Percentiles rank a stretch among this genome's conserved stretches.
These are phyloP conservation scores for Cornus kousa DNA, from an alignment of 148 eudicot genomes.

Conservation along the genomic window DNA sequence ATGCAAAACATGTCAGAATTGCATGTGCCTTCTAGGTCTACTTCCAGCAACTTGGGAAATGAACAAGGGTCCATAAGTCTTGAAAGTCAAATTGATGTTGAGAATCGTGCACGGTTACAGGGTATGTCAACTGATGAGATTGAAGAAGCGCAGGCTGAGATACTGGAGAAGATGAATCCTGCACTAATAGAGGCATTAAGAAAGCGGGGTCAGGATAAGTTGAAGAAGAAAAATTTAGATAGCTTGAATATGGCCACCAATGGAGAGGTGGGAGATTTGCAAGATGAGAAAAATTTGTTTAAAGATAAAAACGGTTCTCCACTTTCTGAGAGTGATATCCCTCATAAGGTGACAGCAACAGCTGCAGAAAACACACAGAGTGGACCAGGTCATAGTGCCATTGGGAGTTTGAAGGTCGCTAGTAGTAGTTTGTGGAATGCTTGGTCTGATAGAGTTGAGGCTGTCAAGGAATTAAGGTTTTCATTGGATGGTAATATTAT, in stretches of 20 bases:
- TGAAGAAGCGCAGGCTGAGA: slow-evolving; percentile 82
- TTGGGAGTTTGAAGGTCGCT: slow-evolving; percentile 20
- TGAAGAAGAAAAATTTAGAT: slow-evolving; percentile 31
- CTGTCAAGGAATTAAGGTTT: slow-evolving; percentile 69
- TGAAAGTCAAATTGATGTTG: slow-evolving; percentile 79
- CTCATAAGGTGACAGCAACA: slow-evolving; percentile 18
- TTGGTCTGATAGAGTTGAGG: slow-evolving; percentile 89
- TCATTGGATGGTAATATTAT: slow-evolving; percentile 72
- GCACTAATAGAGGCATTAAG: slow-evolving; percentile 47
- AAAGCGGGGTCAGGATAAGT: slow-evolving; percentile 54
- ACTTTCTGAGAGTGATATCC: slow-evolving; percentile 23
- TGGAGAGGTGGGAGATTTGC: slow-evolving; percentile 21
- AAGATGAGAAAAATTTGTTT: slow-evolving; percentile 20
- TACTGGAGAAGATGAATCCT: slow-evolving; percentile 64
- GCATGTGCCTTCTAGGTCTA: slow-evolving; percentile 2
- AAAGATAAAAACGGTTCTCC: slow-evolving; percentile 14
- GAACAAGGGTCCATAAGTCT: slow-evolving; percentile 40
- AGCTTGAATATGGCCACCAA: slow-evolving; percentile 26
- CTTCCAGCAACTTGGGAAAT: slow-evolving; percentile 9
- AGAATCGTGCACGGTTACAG: slow-evolving; percentile 63
- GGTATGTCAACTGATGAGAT: slow-evolving; percentile 83
- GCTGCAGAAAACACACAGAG: slow-evolving; percentile 17
- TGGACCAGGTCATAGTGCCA: slow-evolving; percentile 22
- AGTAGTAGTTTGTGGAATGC: slow-evolving; percentile 57
- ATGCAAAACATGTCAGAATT: slow-evolving; percentile 6